phyloP scores from a whole-genome alignment of 371 early-diverging fungal genomes.

The Neoconidiobolus thromboides region DNA sequence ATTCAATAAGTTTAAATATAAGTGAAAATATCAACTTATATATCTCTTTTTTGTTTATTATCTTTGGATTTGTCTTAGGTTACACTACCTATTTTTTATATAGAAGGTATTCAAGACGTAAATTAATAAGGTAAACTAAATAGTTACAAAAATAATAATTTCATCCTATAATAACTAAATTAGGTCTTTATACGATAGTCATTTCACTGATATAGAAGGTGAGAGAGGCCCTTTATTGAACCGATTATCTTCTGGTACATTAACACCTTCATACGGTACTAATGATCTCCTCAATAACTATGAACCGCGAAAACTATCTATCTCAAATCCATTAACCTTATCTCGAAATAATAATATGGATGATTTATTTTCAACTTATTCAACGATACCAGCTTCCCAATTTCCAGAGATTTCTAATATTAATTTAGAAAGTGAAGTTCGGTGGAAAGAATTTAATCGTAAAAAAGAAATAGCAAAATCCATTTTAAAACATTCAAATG shows the following conservation, averaged over 20 bases:
- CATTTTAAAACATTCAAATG: slow-evolving; percentile 14
- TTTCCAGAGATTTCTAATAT: background rate
- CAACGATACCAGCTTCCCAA: slow-evolving; percentile 5
- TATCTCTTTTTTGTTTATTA: background rate
- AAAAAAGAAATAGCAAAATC: slow-evolving; percentile 16
- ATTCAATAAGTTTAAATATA: too few species aligned
- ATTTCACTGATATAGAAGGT: background rate
- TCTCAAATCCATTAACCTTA: slow-evolving; percentile 2
- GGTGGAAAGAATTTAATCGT: slow-evolving; percentile 16
- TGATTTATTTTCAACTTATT: background rate
- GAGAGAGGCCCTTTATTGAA: background rate
- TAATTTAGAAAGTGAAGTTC: slow-evolving; percentile 14
- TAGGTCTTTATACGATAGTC: background rate
- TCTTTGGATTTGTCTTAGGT: background rate
- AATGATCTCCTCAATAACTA: background rate
- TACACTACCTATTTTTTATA: background rate
- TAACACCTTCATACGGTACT: background rate
- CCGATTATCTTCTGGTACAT: background rate
- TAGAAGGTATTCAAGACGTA: background rate
- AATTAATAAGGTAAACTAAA: background rate
- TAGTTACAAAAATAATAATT: background rate
- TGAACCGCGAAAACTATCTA: background rate
- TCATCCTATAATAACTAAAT: background rate
- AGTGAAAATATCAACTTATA: too few species aligned
- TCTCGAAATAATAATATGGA: background rate